A percentile compares a stretch with the other conserved stretches of the same genome.
Evolutionary conservation across 805 yeast genomes (phyloP).

Genomic region (Starmerella potacharoeniae): DNA sequence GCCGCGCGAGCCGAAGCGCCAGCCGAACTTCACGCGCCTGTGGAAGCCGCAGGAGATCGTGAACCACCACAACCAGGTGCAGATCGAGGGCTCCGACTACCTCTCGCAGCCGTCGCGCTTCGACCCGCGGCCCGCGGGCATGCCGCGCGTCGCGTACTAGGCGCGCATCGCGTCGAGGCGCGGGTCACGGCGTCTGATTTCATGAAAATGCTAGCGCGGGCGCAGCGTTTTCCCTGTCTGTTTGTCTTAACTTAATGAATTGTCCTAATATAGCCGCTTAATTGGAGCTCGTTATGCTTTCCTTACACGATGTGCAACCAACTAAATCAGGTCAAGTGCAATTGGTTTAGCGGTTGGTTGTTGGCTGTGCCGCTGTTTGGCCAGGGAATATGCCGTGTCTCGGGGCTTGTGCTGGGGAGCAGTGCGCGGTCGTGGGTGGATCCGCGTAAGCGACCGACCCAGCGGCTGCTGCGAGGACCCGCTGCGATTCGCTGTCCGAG

Average conservation of each 20-base stretch:
- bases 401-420: no score
- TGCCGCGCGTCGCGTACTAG: constrained; percentile 3
- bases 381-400: no score
- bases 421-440: no score
- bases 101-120: constrained; percentile 5
- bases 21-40: constrained; percentile 5
- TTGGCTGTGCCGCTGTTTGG: no score
- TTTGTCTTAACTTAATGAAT: constrained; percentile 1
- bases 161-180: not conserved
- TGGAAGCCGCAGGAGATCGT: constrained; percentile 4
- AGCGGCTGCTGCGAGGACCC: no score
- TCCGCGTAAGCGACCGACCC: no score
- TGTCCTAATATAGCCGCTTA: not conserved
- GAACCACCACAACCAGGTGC: constrained; percentile 1
- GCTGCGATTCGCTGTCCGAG: no score
- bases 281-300: not conserved
- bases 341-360: no score
- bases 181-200: not conserved
- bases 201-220: constrained; percentile 1
- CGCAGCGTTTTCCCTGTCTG: not conserved
- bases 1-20: constrained; percentile 14
- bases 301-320: no score
- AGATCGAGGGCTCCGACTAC: constrained; percentile 2
- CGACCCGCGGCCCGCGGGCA: constrained; percentile 7
- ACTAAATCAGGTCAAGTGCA: no score